Evolutionary conservation across 352 stramenopile species (phyloP), one percentile per base, ranked within the genome.

Genomic region (Phytopythium vexans): DNA sequence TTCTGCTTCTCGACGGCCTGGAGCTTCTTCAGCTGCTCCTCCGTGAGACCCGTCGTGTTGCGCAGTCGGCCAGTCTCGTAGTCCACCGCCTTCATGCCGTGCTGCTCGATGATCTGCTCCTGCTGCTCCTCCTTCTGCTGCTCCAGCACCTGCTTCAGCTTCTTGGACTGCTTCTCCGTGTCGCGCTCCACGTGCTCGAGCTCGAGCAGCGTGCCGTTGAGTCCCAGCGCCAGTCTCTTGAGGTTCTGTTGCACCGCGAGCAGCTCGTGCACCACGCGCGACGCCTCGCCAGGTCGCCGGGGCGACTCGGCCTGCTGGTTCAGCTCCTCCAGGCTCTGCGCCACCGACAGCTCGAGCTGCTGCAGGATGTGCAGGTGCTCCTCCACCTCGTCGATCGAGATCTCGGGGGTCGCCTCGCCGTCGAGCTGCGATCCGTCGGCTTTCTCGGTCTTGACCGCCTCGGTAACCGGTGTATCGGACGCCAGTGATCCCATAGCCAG

Each of bases 101-200:
- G 74, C 40, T 87, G 77, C 51, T 92, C 77, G 5, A 94, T 73
- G 35, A 90, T 81, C 41, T 92, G 73, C 50, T 91, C 80, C 33
- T 89, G 68, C 37, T 89, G 67, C 21, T 92, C 82, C 49, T 88
- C 80, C 51, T 86, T 74, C 54, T 94, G 80, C 32, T 91, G 75
- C 42, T 82, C 67, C 9, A 94, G 57, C 32, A 94, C 85, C 8
- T 87, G 74, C 44, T 86, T 53, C 9, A 94, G 68, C 45, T 92
- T 74, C 60, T 94, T 84, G n/a, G 77, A 80, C 57, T 92, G 86
- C 50, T 84, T 45, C 36, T 85, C 76, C 31, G 85, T 82, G 58
- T 92, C 82, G 16, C 90, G 86, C 54, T 94, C 85, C 37, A 94
- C 85, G 36, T 86, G 76, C 58, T 89, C 75, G 3, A 94, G 72